Percentiles rank a stretch among this genome's conserved stretches.
Evolutionary conservation across 768 basidiomycete species (phyloP).

Genomic region (Pleurotus citrinopileatus): DNA sequence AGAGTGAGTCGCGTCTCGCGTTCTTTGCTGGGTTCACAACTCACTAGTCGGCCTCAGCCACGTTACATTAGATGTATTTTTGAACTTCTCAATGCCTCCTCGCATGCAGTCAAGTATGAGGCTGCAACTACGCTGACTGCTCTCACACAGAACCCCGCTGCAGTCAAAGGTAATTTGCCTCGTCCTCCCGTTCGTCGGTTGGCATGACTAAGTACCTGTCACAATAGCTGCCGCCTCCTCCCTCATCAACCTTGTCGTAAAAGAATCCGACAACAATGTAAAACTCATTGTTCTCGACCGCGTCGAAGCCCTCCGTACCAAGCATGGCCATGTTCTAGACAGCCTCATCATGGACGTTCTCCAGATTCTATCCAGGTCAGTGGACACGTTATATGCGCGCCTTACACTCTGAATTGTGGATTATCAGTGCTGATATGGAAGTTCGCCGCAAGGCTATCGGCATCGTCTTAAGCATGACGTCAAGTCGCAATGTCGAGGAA

Average conservation of each 20-base stretch:
- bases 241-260: slow-evolving; percentile 85
- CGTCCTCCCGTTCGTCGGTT: background rate
- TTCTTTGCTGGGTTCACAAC: background rate
- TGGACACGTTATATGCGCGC: background rate
- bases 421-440: slow-evolving; percentile 87
- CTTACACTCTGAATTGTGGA: background rate
- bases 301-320: slow-evolving; percentile 75
- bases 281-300: slow-evolving; percentile 96
- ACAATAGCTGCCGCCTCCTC: slow-evolving; percentile 81
- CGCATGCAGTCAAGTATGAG: slow-evolving; percentile 96
- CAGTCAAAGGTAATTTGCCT: slow-evolving; percentile 93
- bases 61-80: slow-evolving; percentile 93
- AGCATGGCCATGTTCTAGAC: slow-evolving; percentile 88
- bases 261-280: slow-evolving; percentile 99
- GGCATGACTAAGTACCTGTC: slow-evolving; percentile 7
- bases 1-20: slow-evolving; percentile 48
- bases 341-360: slow-evolving; percentile 94
- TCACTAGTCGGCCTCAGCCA: slow-evolving; percentile 42
- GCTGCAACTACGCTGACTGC: slow-evolving; percentile 93
- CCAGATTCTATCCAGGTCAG: slow-evolving; percentile 79
- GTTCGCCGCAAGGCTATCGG: slow-evolving; percentile 89
- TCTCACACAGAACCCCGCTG: slow-evolving; percentile 92
- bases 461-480: slow-evolving; percentile 90
- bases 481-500: slow-evolving; percentile 93
- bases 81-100: slow-evolving; percentile 84